A percentile compares a stretch with the other conserved stretches of the same genome.
These are phyloP conservation scores for Theileria luwenshuni DNA, from an alignment of 169 alveolate genomes.

Conservation along the genomic window DNA sequence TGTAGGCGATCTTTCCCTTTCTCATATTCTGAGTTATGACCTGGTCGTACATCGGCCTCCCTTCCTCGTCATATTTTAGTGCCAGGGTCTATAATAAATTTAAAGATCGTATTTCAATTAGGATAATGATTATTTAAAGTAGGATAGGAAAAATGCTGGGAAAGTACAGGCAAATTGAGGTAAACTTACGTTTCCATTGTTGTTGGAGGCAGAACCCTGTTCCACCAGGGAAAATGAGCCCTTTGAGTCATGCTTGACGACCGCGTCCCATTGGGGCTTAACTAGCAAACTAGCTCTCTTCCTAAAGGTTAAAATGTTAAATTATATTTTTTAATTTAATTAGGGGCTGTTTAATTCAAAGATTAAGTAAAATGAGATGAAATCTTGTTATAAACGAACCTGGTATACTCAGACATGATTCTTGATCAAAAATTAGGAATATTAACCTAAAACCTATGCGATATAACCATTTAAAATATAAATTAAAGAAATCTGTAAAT, in stretches of 20 bases:
- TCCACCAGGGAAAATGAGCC: slow-evolving; percentile 64
- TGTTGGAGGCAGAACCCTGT: slow-evolving; percentile 13
- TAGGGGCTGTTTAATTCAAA: neutral
- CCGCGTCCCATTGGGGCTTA: slow-evolving; percentile 55
- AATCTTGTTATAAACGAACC: too few species aligned
- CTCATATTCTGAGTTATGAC: slow-evolving; percentile 66
- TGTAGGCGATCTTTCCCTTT: slow-evolving; percentile 71
- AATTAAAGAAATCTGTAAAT: neutral
- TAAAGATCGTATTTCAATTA: too few species aligned
- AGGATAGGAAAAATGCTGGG: neutral
- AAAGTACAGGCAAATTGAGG: too few species aligned
- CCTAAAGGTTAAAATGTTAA: slow-evolving; percentile 28
- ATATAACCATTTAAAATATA: neutral
- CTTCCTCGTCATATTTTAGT: slow-evolving; percentile 68
- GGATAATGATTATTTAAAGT: too few species aligned
- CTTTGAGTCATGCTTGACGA: slow-evolving; percentile 22
- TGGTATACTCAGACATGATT: slow-evolving; percentile 63
- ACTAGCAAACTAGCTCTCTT: slow-evolving; percentile 59
- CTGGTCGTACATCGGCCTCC: slow-evolving; percentile 72
- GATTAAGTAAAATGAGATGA: neutral
- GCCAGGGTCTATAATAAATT: slow-evolving; percentile 63
- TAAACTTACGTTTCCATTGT: slow-evolving; percentile 8
- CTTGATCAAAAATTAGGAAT: neutral
- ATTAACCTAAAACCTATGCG: slow-evolving; percentile 6
- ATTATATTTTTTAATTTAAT: too few species aligned